Conservation (phyloP, 306 rosid genomes). For the Quercus alba region DNA sequence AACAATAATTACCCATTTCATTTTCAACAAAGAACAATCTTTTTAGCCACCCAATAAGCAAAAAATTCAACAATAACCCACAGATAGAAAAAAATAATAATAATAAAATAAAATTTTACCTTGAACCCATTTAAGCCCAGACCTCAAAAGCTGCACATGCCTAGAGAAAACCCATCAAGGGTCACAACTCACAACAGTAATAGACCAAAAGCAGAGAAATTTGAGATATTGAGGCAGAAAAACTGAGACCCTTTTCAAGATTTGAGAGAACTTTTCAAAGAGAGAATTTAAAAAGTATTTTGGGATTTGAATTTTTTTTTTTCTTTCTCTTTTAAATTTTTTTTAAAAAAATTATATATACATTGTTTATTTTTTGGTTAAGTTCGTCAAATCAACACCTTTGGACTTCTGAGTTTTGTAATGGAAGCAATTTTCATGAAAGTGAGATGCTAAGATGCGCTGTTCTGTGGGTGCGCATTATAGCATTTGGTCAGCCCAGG, state of each 20-base stretch:
- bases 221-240: neutral
- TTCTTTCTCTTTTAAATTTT: neutral
- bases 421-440: neutral
- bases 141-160: slow-evolving; percentile 1
- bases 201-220: neutral
- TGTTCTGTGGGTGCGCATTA: neutral
- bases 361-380: neutral
- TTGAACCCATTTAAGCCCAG: slow-evolving; percentile 11
- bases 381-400: neutral
- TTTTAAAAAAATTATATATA: neutral
- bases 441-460: neutral
- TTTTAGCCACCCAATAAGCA: neutral
- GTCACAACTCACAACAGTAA: slow-evolving; percentile 11
- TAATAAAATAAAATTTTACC: neutral
- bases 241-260: neutral
- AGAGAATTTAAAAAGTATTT: neutral
- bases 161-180: slow-evolving; percentile 26
- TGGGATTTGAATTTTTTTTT: neutral
- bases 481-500: neutral
- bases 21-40: neutral
- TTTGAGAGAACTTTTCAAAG: neutral
- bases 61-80: neutral
- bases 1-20: slow-evolving; percentile 1
- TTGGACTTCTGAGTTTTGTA: neutral
- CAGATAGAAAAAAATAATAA: neutral